Conservation (phyloP, 2,329 filamentous ascomycete species). For the Colletotrichum eremochloae region DNA sequence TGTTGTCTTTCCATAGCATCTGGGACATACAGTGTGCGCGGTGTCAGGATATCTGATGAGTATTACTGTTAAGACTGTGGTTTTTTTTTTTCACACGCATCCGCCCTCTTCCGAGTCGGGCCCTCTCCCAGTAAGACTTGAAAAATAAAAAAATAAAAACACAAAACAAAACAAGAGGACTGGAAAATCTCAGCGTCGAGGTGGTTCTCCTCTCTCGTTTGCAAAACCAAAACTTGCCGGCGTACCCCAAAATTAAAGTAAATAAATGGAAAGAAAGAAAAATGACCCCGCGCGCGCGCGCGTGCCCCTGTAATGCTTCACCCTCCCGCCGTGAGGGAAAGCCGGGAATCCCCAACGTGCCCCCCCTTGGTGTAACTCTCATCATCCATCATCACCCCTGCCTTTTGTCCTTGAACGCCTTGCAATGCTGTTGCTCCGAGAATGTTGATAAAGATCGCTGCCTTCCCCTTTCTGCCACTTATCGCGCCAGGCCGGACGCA, state of each 20-base stretch:
- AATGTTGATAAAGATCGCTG: conserved; percentile 4
- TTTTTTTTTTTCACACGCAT: not conserved
- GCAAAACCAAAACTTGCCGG: not conserved
- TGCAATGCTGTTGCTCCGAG: conserved; percentile 49
- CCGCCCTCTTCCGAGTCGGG: not conserved
- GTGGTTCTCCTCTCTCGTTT: not conserved
- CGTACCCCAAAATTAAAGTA: not conserved
- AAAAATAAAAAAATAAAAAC: not conserved
- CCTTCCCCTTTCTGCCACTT: not conserved
- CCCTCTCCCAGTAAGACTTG: not conserved
- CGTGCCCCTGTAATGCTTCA: not conserved
- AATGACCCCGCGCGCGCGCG: too few species aligned
- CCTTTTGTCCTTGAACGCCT: conserved; percentile 49
- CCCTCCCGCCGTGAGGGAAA: not conserved
- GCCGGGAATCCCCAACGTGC: not conserved
- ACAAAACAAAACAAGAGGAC: not conserved
- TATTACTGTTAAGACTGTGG: not conserved
- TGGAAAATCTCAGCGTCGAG: not conserved
- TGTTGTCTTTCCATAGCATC: not conserved
- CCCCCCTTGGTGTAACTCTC: not conserved
- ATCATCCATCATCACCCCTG: not conserved
- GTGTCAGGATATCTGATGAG: not conserved
- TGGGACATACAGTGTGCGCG: not conserved
- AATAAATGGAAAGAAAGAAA: not conserved
- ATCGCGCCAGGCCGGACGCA: conserved; percentile 39